Evolutionary conservation across 176 grass and related monocot genomes (phyloP), one percentile per base, ranked within the genome.

Genomic region (Thinopyrum elongatum): DNA sequence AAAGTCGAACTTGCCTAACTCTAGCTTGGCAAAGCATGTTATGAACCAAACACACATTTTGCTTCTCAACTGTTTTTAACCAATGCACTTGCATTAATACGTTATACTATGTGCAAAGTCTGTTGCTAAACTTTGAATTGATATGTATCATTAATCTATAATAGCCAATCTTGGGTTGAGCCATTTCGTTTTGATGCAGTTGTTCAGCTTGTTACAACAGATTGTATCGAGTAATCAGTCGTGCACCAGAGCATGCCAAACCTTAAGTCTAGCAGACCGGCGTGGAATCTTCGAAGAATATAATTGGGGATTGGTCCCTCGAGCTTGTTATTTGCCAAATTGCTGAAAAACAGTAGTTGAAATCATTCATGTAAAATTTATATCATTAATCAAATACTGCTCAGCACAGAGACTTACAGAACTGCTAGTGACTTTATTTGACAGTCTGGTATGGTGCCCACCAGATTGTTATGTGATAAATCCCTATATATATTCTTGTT

Each of bases 381-480:
- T 82, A 8, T 9, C 17, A 67, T 64, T 19, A 33, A 21, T 49
- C 25, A 57, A 55, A 62, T 0, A 85, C 33, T 14, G 35, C 30
- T n/a, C 3, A 35, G 8, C 23, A 12, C 1, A 21, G 8, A 28
- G 4, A 85, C 82, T 81, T 85, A 77, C 88, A 90, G 46, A 70
- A 67, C 2, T 85, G 46, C 53, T 19, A 86, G 82, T 33, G 64
- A 81, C 3, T 79, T 53, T 44, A 39, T 5, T 86, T 76, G 63
- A 28, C 31, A 80, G 51, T 70, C 83, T 65, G 88, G 88, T 12
- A 90, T 68, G 25, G 29, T 3, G n/a, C 88, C 88, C 2, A n/a
- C 60, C 79, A 90, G 49, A 57, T 81, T 90, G 58, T 90, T 90
- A 1, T 71, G 27, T 17, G 77, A 90, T 55, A 90, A 62, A 84